Base-by-base conservation (phyloP, 2,329 filamentous ascomycete genomes). In the Colletotrichum sp. region DNA sequence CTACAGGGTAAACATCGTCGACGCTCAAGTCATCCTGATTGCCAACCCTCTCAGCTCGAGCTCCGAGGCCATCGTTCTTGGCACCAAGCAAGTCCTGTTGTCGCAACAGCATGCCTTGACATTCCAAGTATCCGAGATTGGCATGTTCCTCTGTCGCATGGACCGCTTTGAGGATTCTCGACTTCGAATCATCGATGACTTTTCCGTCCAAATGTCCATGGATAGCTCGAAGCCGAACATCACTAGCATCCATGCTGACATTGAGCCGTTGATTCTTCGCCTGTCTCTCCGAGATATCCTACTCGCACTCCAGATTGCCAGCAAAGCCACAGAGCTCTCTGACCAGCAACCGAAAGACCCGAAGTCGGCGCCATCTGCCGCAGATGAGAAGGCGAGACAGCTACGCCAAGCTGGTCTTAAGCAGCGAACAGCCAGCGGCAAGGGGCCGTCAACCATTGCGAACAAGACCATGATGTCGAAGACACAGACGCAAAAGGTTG, bases 61-160 rank as follows among this genome's bases (percentile, higher is more conserved):
- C 82, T 99, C 97, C 0, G 98, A 99, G 83, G 97, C 97, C 4
- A 98, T 99, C 80, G 98, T 99, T 1, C 89, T 99, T 29, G 95
- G 96, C 65, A 98, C 96, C 3, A 98, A 98, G 83, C 96, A 99
- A 83, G 92, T 99, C 15, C 89, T 99, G 3, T 90, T 99, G 13
- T 98, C 96, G 3, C 95, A 98, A 80, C 98, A 99, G 83, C 95
- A 99, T 86, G 95, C 96, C 11, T 90, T 98, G 79, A 98, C 97
- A 1, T 90, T 99, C 82, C 96, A 99, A 82, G 92, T 99, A 4
- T 96, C 95, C 9, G 93, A 99, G 82, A 92, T 99, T 69, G 97
- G 97, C 80, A 99, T 99, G 97, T 99, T 98, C 84, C 86, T 99
- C 36, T 99, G 98, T 82, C 94, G 97, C 15, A 99, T 99, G 97